These are phyloP conservation scores for Cenococcum geophilum DNA, from an alignment of 495 filamentous ascomycete genomes.

Conservation along the genomic window DNA sequence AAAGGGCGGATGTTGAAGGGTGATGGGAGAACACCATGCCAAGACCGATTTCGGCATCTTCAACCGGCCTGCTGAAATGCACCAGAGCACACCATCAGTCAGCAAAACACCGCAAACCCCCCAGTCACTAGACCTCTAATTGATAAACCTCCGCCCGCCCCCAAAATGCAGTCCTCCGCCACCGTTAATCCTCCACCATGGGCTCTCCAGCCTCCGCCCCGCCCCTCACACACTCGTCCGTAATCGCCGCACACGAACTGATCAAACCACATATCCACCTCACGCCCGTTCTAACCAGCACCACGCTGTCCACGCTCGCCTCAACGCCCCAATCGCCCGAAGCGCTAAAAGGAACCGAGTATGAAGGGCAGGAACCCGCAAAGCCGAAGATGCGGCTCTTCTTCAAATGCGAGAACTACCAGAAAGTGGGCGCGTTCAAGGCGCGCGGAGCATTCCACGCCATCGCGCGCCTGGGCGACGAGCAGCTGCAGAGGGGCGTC, in stretches of 20 bases:
- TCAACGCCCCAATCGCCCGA: constrained; percentile 59
- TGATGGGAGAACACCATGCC: too few species aligned
- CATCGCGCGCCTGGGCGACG: constrained; percentile 59
- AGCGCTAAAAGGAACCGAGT: constrained; percentile 50
- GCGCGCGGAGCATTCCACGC: constrained; percentile 87
- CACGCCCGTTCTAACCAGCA: constrained; percentile 75
- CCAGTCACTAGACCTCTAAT: background rate
- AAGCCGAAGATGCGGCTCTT: constrained; percentile 65
- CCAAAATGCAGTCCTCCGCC: background rate
- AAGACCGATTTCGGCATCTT: too few species aligned
- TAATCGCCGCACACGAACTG: constrained; percentile 61
- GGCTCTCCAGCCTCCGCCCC: constrained; percentile 43
- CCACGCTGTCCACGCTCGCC: constrained; percentile 65
- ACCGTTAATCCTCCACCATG: constrained; percentile 22
- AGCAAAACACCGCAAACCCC: background rate
- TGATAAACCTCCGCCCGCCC: background rate
- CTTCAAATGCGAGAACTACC: constrained; percentile 96
- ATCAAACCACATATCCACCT: constrained; percentile 72
- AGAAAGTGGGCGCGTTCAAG: constrained; percentile 92
- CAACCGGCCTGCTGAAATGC: too few species aligned
- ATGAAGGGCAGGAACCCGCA: constrained; percentile 53
- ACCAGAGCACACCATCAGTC: background rate
- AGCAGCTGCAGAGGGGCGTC: constrained; percentile 64
- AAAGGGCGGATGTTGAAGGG: too few species aligned
- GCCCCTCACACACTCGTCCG: constrained; percentile 61